Conservation (phyloP, 495 filamentous ascomycete species). For the Aeminium ludgeri region DNA sequence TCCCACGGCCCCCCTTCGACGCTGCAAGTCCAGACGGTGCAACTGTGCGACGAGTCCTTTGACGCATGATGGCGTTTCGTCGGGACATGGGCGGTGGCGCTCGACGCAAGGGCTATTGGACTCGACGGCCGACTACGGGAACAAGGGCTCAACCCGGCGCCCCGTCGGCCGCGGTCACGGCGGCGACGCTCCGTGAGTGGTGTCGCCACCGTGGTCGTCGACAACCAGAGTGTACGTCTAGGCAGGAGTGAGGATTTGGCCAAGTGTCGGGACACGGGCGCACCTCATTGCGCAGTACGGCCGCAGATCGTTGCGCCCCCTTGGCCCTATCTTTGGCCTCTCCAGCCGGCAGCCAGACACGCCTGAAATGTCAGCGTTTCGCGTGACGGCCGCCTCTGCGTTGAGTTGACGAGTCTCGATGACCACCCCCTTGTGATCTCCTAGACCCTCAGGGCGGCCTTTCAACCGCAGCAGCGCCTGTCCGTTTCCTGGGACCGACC, state of each 20-base stretch:
- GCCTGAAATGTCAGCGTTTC: slow-evolving; percentile 1
- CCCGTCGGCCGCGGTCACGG: too few relatives aligned
- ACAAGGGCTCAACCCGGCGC: too few relatives aligned
- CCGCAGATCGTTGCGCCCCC: too few relatives aligned
- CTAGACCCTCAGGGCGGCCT: neutral
- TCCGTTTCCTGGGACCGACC: slow-evolving; percentile 1
- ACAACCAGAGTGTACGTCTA: neutral
- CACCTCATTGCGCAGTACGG: too few relatives aligned
- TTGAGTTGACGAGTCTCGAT: neutral
- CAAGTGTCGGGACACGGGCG: neutral
- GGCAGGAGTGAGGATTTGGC: neutral
- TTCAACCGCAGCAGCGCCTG: neutral
- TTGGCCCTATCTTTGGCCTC: too few relatives aligned
- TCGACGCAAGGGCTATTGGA: neutral
- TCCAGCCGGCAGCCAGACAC: too few relatives aligned
- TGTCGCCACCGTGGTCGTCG: neutral
- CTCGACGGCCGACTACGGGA: neutral
- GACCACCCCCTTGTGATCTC: neutral
- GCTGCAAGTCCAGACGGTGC: neutral
- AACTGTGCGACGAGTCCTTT: neutral
- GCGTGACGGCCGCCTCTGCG: neutral
- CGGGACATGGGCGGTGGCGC: neutral
- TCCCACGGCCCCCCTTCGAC: neutral
- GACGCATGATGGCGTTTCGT: too few relatives aligned
- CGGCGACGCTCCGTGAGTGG: too few relatives aligned